Conservation (phyloP, 192 early-diverging fungal species). For the Pilobolus umbonatus region DNA sequence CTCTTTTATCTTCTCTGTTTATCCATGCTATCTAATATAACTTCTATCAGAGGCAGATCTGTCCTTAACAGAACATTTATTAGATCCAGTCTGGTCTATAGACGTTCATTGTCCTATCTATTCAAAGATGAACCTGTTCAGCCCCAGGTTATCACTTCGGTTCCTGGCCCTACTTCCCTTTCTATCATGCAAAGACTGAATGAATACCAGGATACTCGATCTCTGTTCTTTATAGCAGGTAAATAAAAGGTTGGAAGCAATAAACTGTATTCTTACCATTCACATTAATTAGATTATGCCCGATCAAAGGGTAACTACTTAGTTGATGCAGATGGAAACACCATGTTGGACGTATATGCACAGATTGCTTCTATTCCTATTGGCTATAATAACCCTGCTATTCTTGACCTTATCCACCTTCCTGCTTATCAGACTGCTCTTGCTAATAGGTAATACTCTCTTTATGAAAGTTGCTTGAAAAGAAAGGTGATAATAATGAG, state of each 20-base stretch:
- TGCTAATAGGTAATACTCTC: constrained; percentile 51
- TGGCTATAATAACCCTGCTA: constrained; percentile 64
- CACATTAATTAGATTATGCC: constrained; percentile 42
- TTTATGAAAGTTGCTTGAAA: not conserved
- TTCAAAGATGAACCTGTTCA: constrained; percentile 56
- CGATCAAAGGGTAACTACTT: constrained; percentile 73
- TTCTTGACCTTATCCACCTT: constrained; percentile 45
- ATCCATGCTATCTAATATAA: too few relatives aligned
- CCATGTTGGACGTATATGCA: constrained; percentile 62
- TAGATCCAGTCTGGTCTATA: too few relatives aligned
- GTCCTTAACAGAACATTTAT: too few relatives aligned
- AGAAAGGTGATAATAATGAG: not conserved
- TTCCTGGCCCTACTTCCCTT: constrained; percentile 61
- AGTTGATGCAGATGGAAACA: constrained; percentile 68
- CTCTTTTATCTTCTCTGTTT: too few relatives aligned
- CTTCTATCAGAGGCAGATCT: too few relatives aligned
- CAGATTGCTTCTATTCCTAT: constrained; percentile 72
- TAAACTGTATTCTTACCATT: not conserved
- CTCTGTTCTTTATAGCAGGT: constrained; percentile 56
- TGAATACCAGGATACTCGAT: constrained; percentile 60
- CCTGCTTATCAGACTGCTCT: constrained; percentile 59
- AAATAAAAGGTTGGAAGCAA: not conserved
- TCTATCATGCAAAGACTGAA: constrained; percentile 44
- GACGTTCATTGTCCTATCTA: too few relatives aligned
- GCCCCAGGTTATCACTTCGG: constrained; percentile 44